Base-by-base conservation (phyloP, 2,329 filamentous ascomycete species). In the Niveomyces coronatus region DNA sequence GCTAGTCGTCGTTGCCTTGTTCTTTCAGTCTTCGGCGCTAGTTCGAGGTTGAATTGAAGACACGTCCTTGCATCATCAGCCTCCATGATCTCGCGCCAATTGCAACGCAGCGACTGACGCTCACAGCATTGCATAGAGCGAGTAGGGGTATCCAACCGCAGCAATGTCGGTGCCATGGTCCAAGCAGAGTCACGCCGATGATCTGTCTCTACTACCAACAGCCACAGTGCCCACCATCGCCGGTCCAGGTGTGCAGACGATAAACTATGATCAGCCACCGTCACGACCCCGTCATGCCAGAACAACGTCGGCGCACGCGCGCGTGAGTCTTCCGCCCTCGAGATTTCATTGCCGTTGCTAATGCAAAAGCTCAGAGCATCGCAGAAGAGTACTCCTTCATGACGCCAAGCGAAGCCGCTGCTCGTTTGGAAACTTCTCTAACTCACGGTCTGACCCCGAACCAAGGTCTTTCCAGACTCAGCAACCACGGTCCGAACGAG, bases 401-500 rank as follows among this genome's bases (percentile, higher is more conserved):
- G 55, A 81, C 79, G n/a, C 72, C 82, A 15, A 70, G 80, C 53
- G 83, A 94, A 60, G 82, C 84, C 9, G 87, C 86, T 31, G 70
- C 79, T 38, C 78, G 76, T 47, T 67, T 96, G 38, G 72, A 79
- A 46, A 93, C 89, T 4, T 95, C 88, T n/a, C 66, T 94, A 18
- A 77, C 71, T 11, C 74, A 85, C 53, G 91, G 91, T 37, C 72
- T 98, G 11, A 78, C 85, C 5, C 80, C 85, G 0, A 74, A 78
- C 31, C 86, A 94, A 60, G 91, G 88, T 24, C 71, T 87, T 43
- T 74, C 81, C 40, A 78, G 89, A 53, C 70, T 94, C 44, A 74
- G 81, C 53, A 76, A 82, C 46, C 77, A 91, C 64, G 91, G 91
- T 22, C 79, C 83, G 19, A 98, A 98, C 61, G 91, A 98, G 62